These are phyloP conservation scores for Paramyrothecium roridum DNA, from an alignment of 2,329 filamentous ascomycete species.

Conservation along the genomic window DNA sequence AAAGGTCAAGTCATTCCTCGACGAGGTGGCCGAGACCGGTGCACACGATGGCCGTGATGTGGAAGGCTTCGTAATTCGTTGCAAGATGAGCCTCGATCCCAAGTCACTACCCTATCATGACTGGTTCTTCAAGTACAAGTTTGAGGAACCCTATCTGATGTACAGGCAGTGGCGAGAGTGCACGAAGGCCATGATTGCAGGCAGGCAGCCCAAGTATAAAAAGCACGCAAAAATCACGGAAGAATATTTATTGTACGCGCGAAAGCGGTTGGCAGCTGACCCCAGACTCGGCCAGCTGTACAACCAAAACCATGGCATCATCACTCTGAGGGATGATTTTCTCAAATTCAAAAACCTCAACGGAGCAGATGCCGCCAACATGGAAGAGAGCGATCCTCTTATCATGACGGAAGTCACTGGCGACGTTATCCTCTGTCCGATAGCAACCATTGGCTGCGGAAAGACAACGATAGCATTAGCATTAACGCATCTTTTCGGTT, in stretches of 20 bases:
- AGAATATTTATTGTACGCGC: slow-evolving; percentile 82
- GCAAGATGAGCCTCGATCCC: slow-evolving; percentile 61
- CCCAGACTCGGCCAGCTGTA: slow-evolving; percentile 68
- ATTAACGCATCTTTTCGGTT: slow-evolving; percentile 77
- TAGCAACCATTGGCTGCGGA: slow-evolving; percentile 92
- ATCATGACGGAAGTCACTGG: slow-evolving; percentile 52
- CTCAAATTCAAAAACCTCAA: slow-evolving; percentile 78
- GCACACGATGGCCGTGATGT: slow-evolving; percentile 89
- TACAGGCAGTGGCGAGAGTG: slow-evolving; percentile 98
- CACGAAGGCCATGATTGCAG: slow-evolving; percentile 82
- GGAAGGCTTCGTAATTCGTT: slow-evolving; percentile 94
- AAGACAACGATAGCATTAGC: slow-evolving; percentile 92
- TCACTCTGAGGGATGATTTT: slow-evolving; percentile 84
- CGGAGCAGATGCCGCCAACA: slow-evolving; percentile 81
- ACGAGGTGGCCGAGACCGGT: slow-evolving; percentile 81
- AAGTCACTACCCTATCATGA: slow-evolving; percentile 63
- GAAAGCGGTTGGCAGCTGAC: slow-evolving; percentile 67
- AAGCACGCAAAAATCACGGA: slow-evolving; percentile 90
- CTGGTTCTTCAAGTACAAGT: slow-evolving; percentile 99
- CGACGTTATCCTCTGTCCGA: slow-evolving; percentile 80
- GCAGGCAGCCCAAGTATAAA: slow-evolving; percentile 70
- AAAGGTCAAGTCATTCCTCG: slow-evolving; percentile 76
- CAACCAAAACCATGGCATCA: slow-evolving; percentile 90
- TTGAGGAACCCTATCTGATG: slow-evolving; percentile 98
- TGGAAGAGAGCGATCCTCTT: slow-evolving; percentile 53